These are phyloP conservation scores for Trametes gibbosa DNA, from an alignment of 768 basidiomycete genomes.

Conservation along the genomic window DNA sequence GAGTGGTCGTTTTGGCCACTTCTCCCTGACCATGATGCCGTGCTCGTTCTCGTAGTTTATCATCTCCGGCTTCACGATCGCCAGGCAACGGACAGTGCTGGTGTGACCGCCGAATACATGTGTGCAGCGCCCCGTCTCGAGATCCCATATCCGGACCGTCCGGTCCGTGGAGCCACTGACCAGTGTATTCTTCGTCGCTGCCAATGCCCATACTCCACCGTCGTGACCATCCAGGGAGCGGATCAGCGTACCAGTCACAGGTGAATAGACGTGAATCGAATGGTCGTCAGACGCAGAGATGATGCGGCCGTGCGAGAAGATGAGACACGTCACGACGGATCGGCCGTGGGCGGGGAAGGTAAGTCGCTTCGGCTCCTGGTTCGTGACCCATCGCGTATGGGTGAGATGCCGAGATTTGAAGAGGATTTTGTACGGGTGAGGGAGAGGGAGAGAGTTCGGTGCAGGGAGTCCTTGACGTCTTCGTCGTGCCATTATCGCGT, in stretches of 20 bases:
- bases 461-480: constrained; percentile 38
- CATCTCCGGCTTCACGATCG: constrained; percentile 92
- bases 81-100: constrained; percentile 92
- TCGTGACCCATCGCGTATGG: constrained; percentile 75
- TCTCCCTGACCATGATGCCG: constrained; percentile 63
- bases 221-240: constrained; percentile 85
- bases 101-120: constrained; percentile 97
- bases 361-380: constrained; percentile 68
- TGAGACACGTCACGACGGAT: constrained; percentile 91
- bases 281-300: constrained; percentile 98
- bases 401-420: constrained; percentile 90
- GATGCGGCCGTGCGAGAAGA: constrained; percentile 92
- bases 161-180: constrained; percentile 94
- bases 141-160: constrained; percentile 90
- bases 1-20: constrained; percentile 67
- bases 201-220: constrained; percentile 97
- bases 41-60: constrained; percentile 68
- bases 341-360: constrained; percentile 87
- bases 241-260: constrained; percentile 72
- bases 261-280: constrained; percentile 92
- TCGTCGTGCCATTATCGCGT: constrained; percentile 63
- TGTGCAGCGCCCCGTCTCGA: constrained; percentile 74
- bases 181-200: constrained; percentile 80
- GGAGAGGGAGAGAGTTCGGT: constrained; percentile 57
- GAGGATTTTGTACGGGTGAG: constrained; percentile 88